These are phyloP conservation scores for Picochlorum costavermella DNA, from an alignment of 139 green algal species.

Conservation along the genomic window DNA sequence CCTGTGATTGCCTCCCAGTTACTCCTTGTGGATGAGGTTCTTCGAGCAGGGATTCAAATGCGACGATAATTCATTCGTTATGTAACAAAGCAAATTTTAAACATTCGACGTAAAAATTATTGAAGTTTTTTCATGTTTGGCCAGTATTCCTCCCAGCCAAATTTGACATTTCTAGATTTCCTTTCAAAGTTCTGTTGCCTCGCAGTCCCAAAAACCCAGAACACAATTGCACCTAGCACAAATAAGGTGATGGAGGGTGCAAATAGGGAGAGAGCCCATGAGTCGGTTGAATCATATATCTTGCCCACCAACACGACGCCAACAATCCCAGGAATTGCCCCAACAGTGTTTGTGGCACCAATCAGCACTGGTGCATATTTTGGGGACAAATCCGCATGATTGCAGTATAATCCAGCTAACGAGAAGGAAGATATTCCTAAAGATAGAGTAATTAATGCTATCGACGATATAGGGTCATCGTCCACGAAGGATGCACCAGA, in stretches of 20 bases:
- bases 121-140: constrained; percentile 19
- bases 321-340: constrained; percentile 81
- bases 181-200: constrained; percentile 39
- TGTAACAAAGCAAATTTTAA: neutral
- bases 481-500: constrained; percentile 31
- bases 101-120: neutral
- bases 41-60: constrained; percentile 97
- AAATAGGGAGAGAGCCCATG: constrained; percentile 79
- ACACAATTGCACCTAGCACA: constrained; percentile 44
- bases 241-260: constrained; percentile 63
- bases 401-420: constrained; percentile 93
- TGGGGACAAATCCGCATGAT: constrained; percentile 84
- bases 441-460: constrained; percentile 55
- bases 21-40: constrained; percentile 96
- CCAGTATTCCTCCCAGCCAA: constrained; percentile 6
- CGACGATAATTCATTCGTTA: constrained; percentile 19
- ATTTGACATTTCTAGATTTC: constrained; percentile 15
- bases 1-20: constrained; percentile 90
- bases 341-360: constrained; percentile 89
- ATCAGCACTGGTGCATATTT: constrained; percentile 85
- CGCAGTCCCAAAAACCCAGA: constrained; percentile 27
- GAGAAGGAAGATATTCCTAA: constrained; percentile 72
- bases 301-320: constrained; percentile 57
- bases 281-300: constrained; percentile 56
- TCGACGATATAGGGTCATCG: neutral